Evolutionary conservation across 2,329 filamentous ascomycete species (phyloP), one percentile per base, ranked within the genome.

Genomic region (Penicillium corylophilum): DNA sequence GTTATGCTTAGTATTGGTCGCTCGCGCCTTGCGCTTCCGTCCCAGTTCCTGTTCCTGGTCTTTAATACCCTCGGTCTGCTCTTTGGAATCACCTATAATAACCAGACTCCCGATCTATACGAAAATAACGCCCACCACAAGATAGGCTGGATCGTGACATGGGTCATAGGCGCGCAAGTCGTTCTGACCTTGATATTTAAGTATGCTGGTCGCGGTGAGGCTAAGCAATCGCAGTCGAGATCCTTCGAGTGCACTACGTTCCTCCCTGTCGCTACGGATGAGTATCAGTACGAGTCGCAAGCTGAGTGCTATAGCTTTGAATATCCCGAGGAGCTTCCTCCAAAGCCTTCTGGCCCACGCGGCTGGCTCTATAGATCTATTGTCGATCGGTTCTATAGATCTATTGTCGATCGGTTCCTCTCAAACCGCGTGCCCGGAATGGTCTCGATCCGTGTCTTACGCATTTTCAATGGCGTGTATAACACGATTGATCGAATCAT

Each of bases 91-190:
- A 75, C 89, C 28, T 96, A 96, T 77, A 90, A 94, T 68, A 79
- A 81, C 52, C 84, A 82, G 57, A 95, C 90, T 0, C 90, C 91
- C 1, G 89, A 96, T 66, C 76, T 96, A 18, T 96, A 96, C 68
- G 85, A 85, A 26, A 86, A 88, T 67, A 95, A 95, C 67, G 83
- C 87, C n/a, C 92, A 96, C 70, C 86, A 91, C 75, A 91, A 89
- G 70, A 80, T 93, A 38, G 91, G 91, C 49, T 97, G 93, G 93
- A 78, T 89, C 38, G 80, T 87, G 26, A 93, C 88, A 3, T 88
- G 83, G 78, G 77, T 92, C 4, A 79, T 88, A 10, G 79, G 79
- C 46, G 83, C 81, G 0, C 93, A 96, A 74, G 79, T 87, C 15
- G 63, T 87, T 35, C 76, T 95, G 67, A 82, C 84, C 44, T 68